Evolutionary conservation across 2,329 filamentous ascomycete genomes (phyloP).

Genomic region (Rasamsonia emersonii): DNA sequence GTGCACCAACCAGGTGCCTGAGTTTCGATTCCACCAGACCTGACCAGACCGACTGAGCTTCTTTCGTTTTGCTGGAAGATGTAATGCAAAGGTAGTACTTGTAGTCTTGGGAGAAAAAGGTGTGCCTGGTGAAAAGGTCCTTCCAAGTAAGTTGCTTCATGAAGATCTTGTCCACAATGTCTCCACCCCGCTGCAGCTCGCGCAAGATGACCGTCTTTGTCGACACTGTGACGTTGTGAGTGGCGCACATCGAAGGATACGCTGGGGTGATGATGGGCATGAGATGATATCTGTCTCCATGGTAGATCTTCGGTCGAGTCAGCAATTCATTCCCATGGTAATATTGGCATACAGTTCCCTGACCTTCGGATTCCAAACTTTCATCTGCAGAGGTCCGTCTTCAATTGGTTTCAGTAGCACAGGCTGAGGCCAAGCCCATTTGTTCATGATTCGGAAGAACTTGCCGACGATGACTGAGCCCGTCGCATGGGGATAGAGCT

Average conservation of each 20-base stretch:
- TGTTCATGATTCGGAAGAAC: slow-evolving; percentile 85
- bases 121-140: slow-evolving; percentile 80
- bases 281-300: slow-evolving; percentile 71
- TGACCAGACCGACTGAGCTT: slow-evolving; percentile 78
- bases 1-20: slow-evolving; percentile 69
- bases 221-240: slow-evolving; percentile 84
- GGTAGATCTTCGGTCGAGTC: slow-evolving; percentile 55
- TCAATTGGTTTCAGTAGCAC: slow-evolving; percentile 84
- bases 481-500: slow-evolving; percentile 88
- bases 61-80: slow-evolving; percentile 71
- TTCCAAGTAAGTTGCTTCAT: slow-evolving; percentile 70
- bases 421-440: slow-evolving; percentile 93
- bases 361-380: slow-evolving; percentile 91
- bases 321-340: too few species aligned
- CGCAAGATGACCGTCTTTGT: slow-evolving; percentile 75
- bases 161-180: slow-evolving; percentile 74
- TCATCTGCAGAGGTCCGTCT: slow-evolving; percentile 67
- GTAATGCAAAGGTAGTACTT: slow-evolving; percentile 93
- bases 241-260: slow-evolving; percentile 96
- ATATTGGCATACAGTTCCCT: too few species aligned
- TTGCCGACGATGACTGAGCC: slow-evolving; percentile 83
- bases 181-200: slow-evolving; percentile 68
- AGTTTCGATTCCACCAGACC: slow-evolving; percentile 92
- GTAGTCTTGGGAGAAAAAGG: slow-evolving; percentile 86
- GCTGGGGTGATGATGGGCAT: slow-evolving; percentile 99